Conservation (phyloP, 345 rosid species). For the Clausena lansium region DNA sequence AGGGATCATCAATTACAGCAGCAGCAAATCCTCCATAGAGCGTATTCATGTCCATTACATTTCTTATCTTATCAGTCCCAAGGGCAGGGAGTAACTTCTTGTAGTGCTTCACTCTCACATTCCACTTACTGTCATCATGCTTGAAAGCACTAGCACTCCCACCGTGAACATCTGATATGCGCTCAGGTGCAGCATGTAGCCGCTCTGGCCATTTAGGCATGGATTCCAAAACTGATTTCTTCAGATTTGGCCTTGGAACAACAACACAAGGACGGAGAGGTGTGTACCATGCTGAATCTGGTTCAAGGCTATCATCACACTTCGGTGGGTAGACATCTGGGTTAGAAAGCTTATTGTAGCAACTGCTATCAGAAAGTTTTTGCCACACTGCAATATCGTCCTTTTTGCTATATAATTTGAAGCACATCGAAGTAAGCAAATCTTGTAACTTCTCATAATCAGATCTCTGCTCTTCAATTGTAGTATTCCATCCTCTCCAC, state of each 20-base stretch:
- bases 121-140: conserved; percentile 87
- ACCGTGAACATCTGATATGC: conserved; percentile 65
- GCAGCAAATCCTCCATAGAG: conserved; percentile 92
- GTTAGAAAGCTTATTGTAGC: conserved; percentile 64
- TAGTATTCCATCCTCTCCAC: conserved; percentile 99
- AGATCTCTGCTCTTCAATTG: conserved; percentile 80
- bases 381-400: conserved; percentile 97
- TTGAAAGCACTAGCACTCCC: conserved; percentile 63
- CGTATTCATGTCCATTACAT: conserved; percentile 99
- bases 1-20: conserved; percentile 64
- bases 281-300: conserved; percentile 97
- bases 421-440: conserved; percentile 86
- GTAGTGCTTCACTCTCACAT: conserved; percentile 76
- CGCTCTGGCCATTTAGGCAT: conserved; percentile 89
- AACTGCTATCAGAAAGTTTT: conserved; percentile 62
- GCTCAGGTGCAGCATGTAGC: conserved; percentile 68
- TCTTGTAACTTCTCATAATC: conserved; percentile 82
- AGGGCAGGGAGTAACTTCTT: conserved; percentile 76
- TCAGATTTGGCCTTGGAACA: conserved; percentile 65
- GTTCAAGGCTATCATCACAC: conserved; percentile 96
- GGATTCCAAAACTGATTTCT: conserved; percentile 57
- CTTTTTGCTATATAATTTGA: conserved; percentile 78
- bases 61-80: conserved; percentile 81
- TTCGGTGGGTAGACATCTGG: conserved; percentile 83
- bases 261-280: conserved; percentile 89